These are phyloP conservation scores for Diaporthe eres DNA, from an alignment of 2,329 filamentous ascomycete genomes.

Conservation along the genomic window DNA sequence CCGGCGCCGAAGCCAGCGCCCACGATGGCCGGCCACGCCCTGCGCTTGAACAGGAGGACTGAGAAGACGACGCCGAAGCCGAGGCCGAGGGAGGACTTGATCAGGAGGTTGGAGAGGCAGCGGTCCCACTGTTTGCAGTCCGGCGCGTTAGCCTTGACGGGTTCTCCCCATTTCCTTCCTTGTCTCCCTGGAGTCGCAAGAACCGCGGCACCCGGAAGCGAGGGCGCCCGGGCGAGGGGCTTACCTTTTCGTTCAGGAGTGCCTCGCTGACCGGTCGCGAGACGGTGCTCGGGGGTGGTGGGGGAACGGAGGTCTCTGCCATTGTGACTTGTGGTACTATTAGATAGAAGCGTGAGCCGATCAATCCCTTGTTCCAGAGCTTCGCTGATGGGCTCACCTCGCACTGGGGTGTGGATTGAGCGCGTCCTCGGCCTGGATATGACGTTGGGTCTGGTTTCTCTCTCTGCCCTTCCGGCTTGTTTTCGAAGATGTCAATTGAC, in stretches of 20 bases:
- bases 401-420: constrained; percentile 41
- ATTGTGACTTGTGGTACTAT: constrained; percentile 55
- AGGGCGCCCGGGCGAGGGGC: constrained; percentile 16
- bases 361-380: constrained; percentile 42
- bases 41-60: constrained; percentile 96
- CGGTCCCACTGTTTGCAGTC: constrained; percentile 84
- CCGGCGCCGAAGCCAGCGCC: constrained; percentile 96
- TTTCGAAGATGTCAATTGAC: constrained; percentile 41
- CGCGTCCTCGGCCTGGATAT: constrained; percentile 40
- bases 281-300: constrained; percentile 74
- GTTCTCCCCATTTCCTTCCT: background rate
- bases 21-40: constrained; percentile 97
- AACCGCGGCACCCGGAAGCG: background rate
- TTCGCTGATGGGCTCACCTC: constrained; percentile 36
- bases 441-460: constrained; percentile 42
- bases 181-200: background rate
- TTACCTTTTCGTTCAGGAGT: constrained; percentile 98
- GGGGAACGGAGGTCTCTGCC: constrained; percentile 68
- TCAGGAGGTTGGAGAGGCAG: constrained; percentile 96
- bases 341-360: constrained; percentile 34
- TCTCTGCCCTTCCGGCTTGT: constrained; percentile 38
- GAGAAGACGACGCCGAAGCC: constrained; percentile 99
- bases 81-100: constrained; percentile 95
- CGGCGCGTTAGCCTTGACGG: constrained; percentile 13
- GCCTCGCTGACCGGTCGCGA: constrained; percentile 95